Evolutionary conservation across 108 stramenopile genomes (phyloP).

Genomic region (Conticribra guillardii): DNA sequence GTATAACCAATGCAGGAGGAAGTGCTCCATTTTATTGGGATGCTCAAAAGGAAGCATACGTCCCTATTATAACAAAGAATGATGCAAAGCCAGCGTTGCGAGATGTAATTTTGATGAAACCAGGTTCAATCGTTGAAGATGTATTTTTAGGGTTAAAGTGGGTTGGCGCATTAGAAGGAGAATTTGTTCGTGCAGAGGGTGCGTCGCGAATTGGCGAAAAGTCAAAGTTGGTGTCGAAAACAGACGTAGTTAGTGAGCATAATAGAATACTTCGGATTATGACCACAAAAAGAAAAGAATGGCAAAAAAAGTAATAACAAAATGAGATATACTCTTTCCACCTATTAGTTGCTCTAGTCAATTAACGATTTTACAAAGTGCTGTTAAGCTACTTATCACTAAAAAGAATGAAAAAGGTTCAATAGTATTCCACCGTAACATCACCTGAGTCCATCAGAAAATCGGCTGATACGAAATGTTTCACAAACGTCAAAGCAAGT

Average conservation of each 20-base stretch:
- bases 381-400: too few species aligned
- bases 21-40: conserved; percentile 69
- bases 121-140: conserved; percentile 88
- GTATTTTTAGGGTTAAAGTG: conserved; percentile 69
- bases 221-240: conserved; percentile 68
- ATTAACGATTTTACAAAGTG: too few species aligned
- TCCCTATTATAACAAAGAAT: conserved; percentile 17
- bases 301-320: conserved; percentile 56
- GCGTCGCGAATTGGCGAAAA: conserved; percentile 66
- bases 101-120: conserved; percentile 82
- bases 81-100: conserved; percentile 43
- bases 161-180: conserved; percentile 74
- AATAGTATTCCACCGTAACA: too few species aligned
- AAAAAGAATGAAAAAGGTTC: too few species aligned
- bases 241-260: conserved; percentile 46
- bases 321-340: too few species aligned
- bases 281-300: conserved; percentile 74
- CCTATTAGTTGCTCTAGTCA: too few species aligned
- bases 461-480: neutral
- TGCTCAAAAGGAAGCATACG: conserved; percentile 33
- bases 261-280: conserved; percentile 83
- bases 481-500: neutral
- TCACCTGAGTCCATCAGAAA: neutral
- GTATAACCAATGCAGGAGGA: conserved; percentile 69
- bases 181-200: conserved; percentile 87